phyloP scores from a whole-genome alignment of 2,329 filamentous ascomycete species.

The Aspergillaceae sp. region DNA sequence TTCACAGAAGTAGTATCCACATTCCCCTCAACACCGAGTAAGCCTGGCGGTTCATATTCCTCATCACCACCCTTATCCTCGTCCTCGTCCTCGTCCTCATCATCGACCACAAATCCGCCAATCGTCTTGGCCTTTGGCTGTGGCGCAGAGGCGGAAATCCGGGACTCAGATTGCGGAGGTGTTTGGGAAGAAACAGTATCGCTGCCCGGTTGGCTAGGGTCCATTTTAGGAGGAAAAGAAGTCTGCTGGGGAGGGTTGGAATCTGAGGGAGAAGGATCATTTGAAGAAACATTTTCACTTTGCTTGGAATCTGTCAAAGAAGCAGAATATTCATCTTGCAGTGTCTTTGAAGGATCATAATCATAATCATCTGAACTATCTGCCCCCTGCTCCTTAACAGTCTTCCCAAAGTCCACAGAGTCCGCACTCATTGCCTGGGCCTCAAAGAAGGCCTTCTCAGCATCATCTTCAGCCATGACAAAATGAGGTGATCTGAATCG shows the following conservation, averaged over 20 bases:
- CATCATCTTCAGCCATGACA: conserved; percentile 46
- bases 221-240: conserved; percentile 17
- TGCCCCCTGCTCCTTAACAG: conserved; percentile 45
- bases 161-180: conserved; percentile 28
- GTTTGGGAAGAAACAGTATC: conserved; percentile 22
- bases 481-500: conserved; percentile 6
- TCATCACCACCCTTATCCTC: conserved; percentile 40
- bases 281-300: conserved; percentile 21
- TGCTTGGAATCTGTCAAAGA: conserved; percentile 23
- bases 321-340: conserved; percentile 33
- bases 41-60: conserved; percentile 48
- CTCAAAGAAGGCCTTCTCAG: conserved; percentile 46
- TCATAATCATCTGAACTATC: conserved; percentile 50
- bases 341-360: conserved; percentile 45
- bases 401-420: conserved; percentile 26
- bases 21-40: conserved; percentile 40
- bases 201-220: conserved; percentile 21
- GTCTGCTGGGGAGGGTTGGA: conserved; percentile 14
- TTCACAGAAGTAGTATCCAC: conserved; percentile 40
- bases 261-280: conserved; percentile 14
- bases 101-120: conserved; percentile 56
- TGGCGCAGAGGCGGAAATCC: conserved; percentile 23
- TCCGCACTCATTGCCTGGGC: conserved; percentile 39
- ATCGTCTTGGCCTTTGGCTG: conserved; percentile 44
- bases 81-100: conserved; percentile 54